Percentiles rank a stretch among this genome's conserved stretches.
Conservation (phyloP, 306 rosid species). For the Trifolium repens region DNA sequence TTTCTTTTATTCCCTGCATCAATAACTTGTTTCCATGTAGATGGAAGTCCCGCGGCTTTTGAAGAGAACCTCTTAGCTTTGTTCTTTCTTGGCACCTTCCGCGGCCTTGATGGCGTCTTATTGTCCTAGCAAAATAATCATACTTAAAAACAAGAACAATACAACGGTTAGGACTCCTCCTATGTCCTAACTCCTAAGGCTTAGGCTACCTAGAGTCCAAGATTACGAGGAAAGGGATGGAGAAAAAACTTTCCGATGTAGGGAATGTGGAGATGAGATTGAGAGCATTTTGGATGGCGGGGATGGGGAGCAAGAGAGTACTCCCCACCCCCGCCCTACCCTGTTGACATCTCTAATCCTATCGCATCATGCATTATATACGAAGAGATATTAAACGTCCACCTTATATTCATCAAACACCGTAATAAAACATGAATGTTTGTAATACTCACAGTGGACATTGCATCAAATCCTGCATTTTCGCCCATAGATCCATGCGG, state of each 20-base stretch:
- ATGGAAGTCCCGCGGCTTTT: conserved; percentile 79
- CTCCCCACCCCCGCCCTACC: neutral
- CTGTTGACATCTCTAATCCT: neutral
- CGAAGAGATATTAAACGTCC: neutral
- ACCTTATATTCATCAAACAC: neutral
- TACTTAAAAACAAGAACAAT: neutral
- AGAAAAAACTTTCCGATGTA: neutral
- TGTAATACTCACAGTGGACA: conserved; percentile 54
- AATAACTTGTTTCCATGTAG: conserved; percentile 70
- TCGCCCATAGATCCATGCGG: conserved; percentile 49
- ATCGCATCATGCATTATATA: neutral
- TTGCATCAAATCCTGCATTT: conserved; percentile 49
- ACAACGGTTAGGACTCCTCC: no score
- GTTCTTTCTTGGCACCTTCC: conserved; percentile 62
- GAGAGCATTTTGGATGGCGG: neutral
- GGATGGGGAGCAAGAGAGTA: neutral
- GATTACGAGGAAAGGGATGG: no score
- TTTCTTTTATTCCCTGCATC: conserved; percentile 55
- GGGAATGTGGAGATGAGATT: neutral
- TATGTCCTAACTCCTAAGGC: no score
- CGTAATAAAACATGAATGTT: neutral
- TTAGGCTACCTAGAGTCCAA: no score
- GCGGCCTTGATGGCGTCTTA: conserved; percentile 60
- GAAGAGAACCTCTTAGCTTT: conserved; percentile 70
- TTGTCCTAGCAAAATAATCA: conserved; percentile 52